Percentiles rank a stretch among this genome's conserved stretches.
These are phyloP conservation scores for Talaromyces trachyspermus DNA, from an alignment of 495 filamentous ascomycete species.

Conservation along the genomic window DNA sequence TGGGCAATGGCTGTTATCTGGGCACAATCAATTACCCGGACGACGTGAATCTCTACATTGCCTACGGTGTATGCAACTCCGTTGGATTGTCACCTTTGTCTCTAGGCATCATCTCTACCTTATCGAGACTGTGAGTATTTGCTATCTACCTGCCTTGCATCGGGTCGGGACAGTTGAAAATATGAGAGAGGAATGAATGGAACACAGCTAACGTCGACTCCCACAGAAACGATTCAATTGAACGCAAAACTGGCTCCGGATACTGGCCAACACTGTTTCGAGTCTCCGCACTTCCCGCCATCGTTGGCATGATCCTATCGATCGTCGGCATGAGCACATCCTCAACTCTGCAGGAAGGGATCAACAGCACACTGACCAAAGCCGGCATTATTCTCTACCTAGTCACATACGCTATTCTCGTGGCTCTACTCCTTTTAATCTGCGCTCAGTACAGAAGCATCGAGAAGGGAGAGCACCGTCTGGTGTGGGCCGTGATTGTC, in stretches of 20 bases:
- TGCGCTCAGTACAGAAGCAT: conserved; percentile 9
- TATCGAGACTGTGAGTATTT: conserved; percentile 28
- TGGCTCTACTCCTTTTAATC: conserved; percentile 9
- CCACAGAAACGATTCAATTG: conserved; percentile 17
- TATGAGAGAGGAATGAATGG: no score
- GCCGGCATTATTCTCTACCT: conserved; percentile 23
- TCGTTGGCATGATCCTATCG: conserved; percentile 16
- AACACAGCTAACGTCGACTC: not conserved
- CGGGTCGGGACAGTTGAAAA: no score
- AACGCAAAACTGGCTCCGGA: conserved; percentile 9
- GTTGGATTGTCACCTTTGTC: conserved; percentile 23
- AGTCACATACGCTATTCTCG: conserved; percentile 18
- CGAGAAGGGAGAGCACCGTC: conserved; percentile 25
- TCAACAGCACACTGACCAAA: conserved; percentile 14
- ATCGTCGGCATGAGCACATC: conserved; percentile 19
- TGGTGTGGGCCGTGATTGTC: conserved; percentile 26
- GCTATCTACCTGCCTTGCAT: no score
- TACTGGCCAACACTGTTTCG: conserved; percentile 19
- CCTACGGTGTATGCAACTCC: conserved; percentile 20
- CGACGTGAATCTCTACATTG: conserved; percentile 16
- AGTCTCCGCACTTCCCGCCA: conserved; percentile 16
- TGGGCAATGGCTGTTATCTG: conserved; percentile 29
- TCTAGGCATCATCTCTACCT: conserved; percentile 17
- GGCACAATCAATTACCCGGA: conserved; percentile 26
- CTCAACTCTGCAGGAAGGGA: conserved; percentile 10